Evolutionary conservation across 805 yeast species (phyloP).

Genomic region (Yamadazyma kitorensis): DNA sequence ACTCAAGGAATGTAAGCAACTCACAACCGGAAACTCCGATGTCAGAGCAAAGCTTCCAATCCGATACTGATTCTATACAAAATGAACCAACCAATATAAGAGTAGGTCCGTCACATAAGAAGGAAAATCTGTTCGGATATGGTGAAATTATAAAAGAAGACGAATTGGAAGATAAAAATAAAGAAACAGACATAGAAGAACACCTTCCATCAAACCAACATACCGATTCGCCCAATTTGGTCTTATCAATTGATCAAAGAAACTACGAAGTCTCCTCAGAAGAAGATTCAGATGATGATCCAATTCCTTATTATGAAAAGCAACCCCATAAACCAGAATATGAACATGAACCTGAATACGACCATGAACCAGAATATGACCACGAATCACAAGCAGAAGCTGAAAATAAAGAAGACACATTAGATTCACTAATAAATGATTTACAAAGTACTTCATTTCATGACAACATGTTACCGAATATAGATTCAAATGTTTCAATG

Average conservation of each 20-base stretch:
- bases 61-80: conserved; percentile 42
- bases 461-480: conserved; percentile 17
- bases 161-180: not conserved
- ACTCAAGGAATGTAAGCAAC: not conserved
- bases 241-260: conserved; percentile 22
- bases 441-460: conserved; percentile 22
- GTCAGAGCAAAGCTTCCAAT: conserved; percentile 34
- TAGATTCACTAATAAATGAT: conserved; percentile 39
- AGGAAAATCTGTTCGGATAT: conserved; percentile 12
- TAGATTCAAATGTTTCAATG: conserved; percentile 23
- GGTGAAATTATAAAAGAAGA: conserved; percentile 20
- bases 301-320: conserved; percentile 15
- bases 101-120: conserved; percentile 11
- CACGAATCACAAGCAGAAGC: conserved; percentile 7
- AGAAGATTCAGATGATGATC: conserved; percentile 11
- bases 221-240: conserved; percentile 8
- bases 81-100: conserved; percentile 31
- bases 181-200: not conserved
- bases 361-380: no score
- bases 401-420: conserved; percentile 18
- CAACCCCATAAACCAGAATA: conserved; percentile 3
- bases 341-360: not conserved
- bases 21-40: conserved; percentile 26
- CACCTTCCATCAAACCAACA: not conserved
- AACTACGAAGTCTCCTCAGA: conserved; percentile 9